Evolutionary conservation across 192 early-diverging fungal species (phyloP).

Genomic region (Dispira parvispora): DNA sequence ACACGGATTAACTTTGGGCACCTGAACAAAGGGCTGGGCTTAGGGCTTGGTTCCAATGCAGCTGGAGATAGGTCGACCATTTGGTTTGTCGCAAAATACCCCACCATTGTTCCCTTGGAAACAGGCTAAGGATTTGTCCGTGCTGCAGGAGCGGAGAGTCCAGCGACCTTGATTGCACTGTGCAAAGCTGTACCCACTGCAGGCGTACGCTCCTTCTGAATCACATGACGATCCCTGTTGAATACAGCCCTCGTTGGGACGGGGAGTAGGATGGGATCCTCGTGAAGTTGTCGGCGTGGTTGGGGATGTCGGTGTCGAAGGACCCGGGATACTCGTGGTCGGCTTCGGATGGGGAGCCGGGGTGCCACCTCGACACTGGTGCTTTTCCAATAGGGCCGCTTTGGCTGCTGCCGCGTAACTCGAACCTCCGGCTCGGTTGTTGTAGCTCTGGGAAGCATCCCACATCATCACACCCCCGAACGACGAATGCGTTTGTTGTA

Average conservation of each 20-base stretch:
- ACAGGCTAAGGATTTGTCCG: slow-evolving; percentile 21
- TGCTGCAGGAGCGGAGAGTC: slow-evolving; percentile 29
- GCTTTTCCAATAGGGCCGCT: not conserved
- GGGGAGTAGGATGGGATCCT: not conserved
- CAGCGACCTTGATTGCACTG: slow-evolving; percentile 29
- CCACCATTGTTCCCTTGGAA: slow-evolving; percentile 23
- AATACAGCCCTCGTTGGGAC: slow-evolving; percentile 19
- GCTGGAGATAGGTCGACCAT: slow-evolving; percentile 27
- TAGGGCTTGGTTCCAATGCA: no score
- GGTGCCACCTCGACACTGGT: not conserved
- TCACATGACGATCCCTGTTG: slow-evolving; percentile 22
- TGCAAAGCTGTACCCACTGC: slow-evolving; percentile 28
- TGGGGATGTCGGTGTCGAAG: slow-evolving; percentile 17
- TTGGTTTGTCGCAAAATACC: slow-evolving; percentile 25
- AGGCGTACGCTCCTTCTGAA: slow-evolving; percentile 22
- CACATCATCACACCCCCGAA: slow-evolving; percentile 62
- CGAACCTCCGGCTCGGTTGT: slow-evolving; percentile 21
- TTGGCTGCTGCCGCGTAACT: not conserved
- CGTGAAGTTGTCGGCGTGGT: slow-evolving; percentile 1
- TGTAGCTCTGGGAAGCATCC: slow-evolving; percentile 50
- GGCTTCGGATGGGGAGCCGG: slow-evolving; percentile 15
- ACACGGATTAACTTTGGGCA: no score
- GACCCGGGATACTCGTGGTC: slow-evolving; percentile 18
- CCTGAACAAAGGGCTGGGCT: no score
- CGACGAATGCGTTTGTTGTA: slow-evolving; percentile 17